Conservation (phyloP, 257 asterid species). For the Lycium ferocissimum region DNA sequence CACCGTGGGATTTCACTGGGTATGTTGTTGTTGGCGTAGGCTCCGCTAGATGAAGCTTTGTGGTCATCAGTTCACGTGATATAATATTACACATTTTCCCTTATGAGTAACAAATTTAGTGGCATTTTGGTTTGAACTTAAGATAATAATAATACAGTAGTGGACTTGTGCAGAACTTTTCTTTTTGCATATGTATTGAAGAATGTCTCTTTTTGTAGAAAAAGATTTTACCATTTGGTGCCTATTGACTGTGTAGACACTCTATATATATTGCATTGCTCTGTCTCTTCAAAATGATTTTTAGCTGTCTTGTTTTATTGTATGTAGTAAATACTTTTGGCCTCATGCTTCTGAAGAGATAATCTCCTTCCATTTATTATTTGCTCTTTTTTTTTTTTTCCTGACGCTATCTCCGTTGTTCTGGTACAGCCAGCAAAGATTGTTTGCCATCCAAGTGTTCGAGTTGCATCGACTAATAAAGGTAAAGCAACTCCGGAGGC, state of each 20-base stretch:
- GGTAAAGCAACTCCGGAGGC: slow-evolving; percentile 25
- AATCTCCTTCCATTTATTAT: not conserved
- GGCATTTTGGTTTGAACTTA: not conserved
- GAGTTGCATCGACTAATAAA: slow-evolving; percentile 38
- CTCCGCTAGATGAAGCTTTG: not conserved
- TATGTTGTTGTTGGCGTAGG: not conserved
- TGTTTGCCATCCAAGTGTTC: slow-evolving; percentile 38
- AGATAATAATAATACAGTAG: not conserved
- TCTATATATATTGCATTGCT: not conserved
- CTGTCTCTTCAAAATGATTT: not conserved
- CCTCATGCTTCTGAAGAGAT: not conserved
- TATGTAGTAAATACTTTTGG: slow-evolving; percentile 18
- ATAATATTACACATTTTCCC: not conserved
- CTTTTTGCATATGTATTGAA: not conserved
- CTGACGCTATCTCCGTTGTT: not conserved
- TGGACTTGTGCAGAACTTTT: not conserved
- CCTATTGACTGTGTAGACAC: not conserved
- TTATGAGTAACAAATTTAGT: slow-evolving; percentile 5
- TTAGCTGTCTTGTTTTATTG: not conserved
- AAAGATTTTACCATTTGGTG: not conserved
- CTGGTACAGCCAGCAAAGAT: slow-evolving; percentile 35
- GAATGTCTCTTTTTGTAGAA: not conserved
- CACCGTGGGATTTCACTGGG: too few species aligned
- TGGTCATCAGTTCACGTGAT: not conserved
- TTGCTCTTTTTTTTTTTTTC: not conserved